These are phyloP conservation scores for Emmonsia crescens DNA, from an alignment of 2,329 filamentous ascomycete genomes.

Conservation along the genomic window DNA sequence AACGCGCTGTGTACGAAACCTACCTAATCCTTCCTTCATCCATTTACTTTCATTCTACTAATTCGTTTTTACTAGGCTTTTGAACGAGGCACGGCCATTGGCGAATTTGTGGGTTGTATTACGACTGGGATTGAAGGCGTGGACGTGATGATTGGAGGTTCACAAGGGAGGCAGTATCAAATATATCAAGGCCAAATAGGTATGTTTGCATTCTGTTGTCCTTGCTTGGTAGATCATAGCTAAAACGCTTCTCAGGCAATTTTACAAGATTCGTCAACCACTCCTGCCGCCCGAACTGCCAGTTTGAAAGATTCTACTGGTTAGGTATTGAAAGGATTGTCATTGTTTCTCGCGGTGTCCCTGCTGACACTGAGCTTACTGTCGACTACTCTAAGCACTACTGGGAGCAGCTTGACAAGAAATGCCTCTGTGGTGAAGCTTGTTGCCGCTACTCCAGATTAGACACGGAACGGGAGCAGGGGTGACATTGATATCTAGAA, in stretches of 20 bases:
- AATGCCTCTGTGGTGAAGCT: conserved; percentile 43
- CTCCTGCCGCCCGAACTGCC: conserved; percentile 47
- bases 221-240: background rate
- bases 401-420: conserved; percentile 46
- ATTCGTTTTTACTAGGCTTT: conserved; percentile 28
- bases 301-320: conserved; percentile 49
- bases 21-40: background rate
- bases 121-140: conserved; percentile 42
- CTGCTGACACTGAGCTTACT: conserved; percentile 44
- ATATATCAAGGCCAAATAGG: conserved; percentile 45
- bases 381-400: conserved; percentile 50
- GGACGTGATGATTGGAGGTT: conserved; percentile 45
- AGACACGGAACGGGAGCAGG: too few relatives aligned
- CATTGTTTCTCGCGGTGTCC: conserved; percentile 45
- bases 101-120: conserved; percentile 46
- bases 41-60: background rate
- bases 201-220: background rate
- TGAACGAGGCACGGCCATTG: conserved; percentile 42
- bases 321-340: conserved; percentile 44
- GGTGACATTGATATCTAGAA: too few relatives aligned
- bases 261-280: conserved; percentile 51
- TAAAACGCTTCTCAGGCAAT: conserved; percentile 29
- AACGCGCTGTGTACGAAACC: conserved; percentile 17
- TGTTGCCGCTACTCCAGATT: conserved; percentile 31
- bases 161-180: conserved; percentile 36